phyloP scores from a whole-genome alignment of 1,139 yeast genomes.

The Candida anutae region DNA sequence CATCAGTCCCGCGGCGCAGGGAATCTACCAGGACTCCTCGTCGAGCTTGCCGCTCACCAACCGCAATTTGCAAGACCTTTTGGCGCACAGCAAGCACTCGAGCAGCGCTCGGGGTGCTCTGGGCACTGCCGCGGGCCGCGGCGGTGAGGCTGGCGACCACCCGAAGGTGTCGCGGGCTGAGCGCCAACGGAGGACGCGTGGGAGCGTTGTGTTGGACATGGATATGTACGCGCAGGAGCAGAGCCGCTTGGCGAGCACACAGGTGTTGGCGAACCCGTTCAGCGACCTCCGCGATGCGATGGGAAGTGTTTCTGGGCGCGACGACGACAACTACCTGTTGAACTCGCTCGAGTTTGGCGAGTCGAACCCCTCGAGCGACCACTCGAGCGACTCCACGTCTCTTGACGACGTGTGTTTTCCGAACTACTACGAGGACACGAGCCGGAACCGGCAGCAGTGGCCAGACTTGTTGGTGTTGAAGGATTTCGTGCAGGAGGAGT shows the following conservation, averaged over 20 bases:
- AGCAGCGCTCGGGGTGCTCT: too few species aligned
- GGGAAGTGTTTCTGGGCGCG: background rate
- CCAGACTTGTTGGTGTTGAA: slow-evolving; percentile 73
- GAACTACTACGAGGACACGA: slow-evolving; percentile 27
- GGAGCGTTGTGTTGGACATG: slow-evolving; percentile 32
- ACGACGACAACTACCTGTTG: slow-evolving; percentile 13
- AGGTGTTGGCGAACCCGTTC: slow-evolving; percentile 13
- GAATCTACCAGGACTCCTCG: slow-evolving; percentile 1
- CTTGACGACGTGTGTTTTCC: slow-evolving; percentile 63
- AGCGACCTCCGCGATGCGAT: slow-evolving; percentile 3
- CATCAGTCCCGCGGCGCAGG: background rate
- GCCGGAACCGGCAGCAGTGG: slow-evolving; percentile 39
- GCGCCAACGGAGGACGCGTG: slow-evolving; percentile 2
- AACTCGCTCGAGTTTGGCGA: slow-evolving; percentile 39
- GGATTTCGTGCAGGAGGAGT: slow-evolving; percentile 71
- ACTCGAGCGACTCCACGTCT: slow-evolving; percentile 65
- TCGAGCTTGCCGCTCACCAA: slow-evolving; percentile 28
- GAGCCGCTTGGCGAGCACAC: slow-evolving; percentile 13
- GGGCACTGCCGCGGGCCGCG: too few species aligned
- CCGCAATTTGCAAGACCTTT: slow-evolving; percentile 25
- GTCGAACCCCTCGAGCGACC: slow-evolving; percentile 67
- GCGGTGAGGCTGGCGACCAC: background rate
- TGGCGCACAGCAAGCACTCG: slow-evolving; percentile 4
- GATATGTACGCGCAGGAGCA: slow-evolving; percentile 33
- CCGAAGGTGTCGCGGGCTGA: background rate